Evolutionary conservation across 2,329 filamentous ascomycete species (phyloP), one percentile per base, ranked within the genome.

Genomic region (Microdochium paspali): DNA sequence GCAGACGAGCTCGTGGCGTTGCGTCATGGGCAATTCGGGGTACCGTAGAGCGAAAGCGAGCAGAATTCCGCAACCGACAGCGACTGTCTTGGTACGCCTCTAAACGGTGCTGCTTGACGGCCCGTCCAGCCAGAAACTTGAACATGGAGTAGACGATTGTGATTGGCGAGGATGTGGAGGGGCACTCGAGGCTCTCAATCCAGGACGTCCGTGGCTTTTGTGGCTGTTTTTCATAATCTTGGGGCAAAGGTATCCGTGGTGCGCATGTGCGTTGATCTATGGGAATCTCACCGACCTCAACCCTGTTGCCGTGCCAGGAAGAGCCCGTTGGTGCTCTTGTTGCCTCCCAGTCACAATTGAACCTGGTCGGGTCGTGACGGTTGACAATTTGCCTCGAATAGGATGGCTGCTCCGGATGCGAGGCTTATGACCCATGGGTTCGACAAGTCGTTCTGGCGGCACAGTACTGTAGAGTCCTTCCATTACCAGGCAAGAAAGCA

Each of bases 341-440:
- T 30, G 12, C 21, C 42, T 51, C 46, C 35, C 47, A 24, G 49
- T 44, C 35, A 46, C 31, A 52, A 49, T 52, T 46, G 10, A 21
- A 40, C 35, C 35, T 21, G 15, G 35, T 20, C 12, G 15, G 35
- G 15, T 5, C 12, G 35, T 9, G 18, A 15, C 35, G 35, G 35
- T 21, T 9, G 18, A 7, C 13, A 12, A 21, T 40, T 40, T 21
- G 12, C 35, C 35, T 20, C 35, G 35, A 21, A 40, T 40, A n/a
- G 35, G 35, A 40, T 40, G 13, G 35, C n/a, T n/a, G n/a, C n/a
- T n/a, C n/a, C n/a, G n/a, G n/a, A n/a, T n/a, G n/a, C n/a, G n/a
- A n/a, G n/a, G n/a, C n/a, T n/a, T n/a, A n/a, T n/a, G n/a, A n/a
- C n/a, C n/a, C n/a, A n/a, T n/a, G n/a, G n/a, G n/a, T n/a, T 40